phyloP scores from a whole-genome alignment of 2,329 filamentous ascomycete genomes.

The Monilinia laxa region DNA sequence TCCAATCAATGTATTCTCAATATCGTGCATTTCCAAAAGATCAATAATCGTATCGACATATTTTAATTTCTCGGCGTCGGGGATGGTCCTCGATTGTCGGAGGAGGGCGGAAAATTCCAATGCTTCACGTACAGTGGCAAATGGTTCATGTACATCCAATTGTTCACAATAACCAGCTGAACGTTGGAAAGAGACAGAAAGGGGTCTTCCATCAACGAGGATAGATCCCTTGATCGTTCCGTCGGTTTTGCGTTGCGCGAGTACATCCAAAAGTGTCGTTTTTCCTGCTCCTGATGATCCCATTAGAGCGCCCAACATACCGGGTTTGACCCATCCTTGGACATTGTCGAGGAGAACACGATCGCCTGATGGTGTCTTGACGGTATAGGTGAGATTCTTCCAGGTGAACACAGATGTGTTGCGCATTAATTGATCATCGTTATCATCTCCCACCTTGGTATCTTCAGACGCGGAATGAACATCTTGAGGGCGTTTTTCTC shows the following conservation, averaged over 20 bases:
- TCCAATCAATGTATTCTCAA: conserved; percentile 64
- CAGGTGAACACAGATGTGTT: conserved; percentile 73
- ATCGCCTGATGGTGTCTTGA: conserved; percentile 60
- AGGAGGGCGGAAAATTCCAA: conserved; percentile 81
- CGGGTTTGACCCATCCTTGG: conserved; percentile 61
- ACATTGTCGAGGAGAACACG: conserved; percentile 68
- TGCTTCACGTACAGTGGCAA: conserved; percentile 83
- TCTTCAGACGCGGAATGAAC: conserved; percentile 29
- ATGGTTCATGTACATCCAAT: conserved; percentile 83
- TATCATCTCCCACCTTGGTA: conserved; percentile 40
- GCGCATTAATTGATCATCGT: conserved; percentile 49
- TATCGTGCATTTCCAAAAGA: conserved; percentile 66
- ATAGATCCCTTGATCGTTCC: conserved; percentile 86
- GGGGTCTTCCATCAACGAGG: conserved; percentile 61
- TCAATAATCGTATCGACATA: conserved; percentile 75
- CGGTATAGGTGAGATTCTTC: conserved; percentile 68
- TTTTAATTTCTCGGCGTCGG: conserved; percentile 73
- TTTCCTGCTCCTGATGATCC: conserved; percentile 74
- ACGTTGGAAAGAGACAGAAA: conserved; percentile 80
- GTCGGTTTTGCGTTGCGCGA: conserved; percentile 83
- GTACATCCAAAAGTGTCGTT: conserved; percentile 81
- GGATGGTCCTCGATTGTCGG: conserved; percentile 72
- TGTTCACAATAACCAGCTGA: conserved; percentile 73
- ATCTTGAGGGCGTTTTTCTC: conserved; percentile 25
- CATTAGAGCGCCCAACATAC: conserved; percentile 62